Evolutionary conservation across 768 basidiomycete species (phyloP), one percentile per base, ranked within the genome.

Genomic region (Panellus pusillus): DNA sequence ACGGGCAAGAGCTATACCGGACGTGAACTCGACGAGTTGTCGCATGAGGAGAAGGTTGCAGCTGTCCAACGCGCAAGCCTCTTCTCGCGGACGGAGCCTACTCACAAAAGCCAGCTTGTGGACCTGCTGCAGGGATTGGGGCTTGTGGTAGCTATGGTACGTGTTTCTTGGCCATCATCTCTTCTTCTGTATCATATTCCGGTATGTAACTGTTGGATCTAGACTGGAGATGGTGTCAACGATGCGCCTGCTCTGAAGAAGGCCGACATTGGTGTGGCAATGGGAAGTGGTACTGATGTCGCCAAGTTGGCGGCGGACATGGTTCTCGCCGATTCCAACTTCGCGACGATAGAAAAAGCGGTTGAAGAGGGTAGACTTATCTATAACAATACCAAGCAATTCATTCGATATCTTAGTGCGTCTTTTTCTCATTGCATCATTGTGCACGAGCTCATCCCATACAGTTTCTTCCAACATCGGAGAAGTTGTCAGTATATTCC

Each of bases 351-450:
- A 71, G 95, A 97, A 70, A 78, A 85, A 62, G 96, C 96, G 8
- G 94, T 99, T 41, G 96, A 98, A 70, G 96, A 99, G 74, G 96
- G 96, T 63, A 79, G 96, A 71, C 79, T 96, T 53, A 99, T 98
- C 66, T 98, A 98, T 73, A 98, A 98, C 74, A 99, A 99, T 74
- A 98, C 95, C 41, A 99, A 99, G 74, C 96, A 98, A 69, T 99
- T 99, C 72, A 98, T 99, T 71, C 89, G 96, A 64, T 99, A 98
- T 75, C 87, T 99, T 66, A 98, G 89, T 91, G 64, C 37, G 88
- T 79, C 35, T 35, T 52, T 53, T 51, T 51, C 35, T 44, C 54
- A 17, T 36, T 32, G 32, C 52, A 39, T 41, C 18, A 32, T 44
- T 37, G 11, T 9, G 44, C 43, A 19, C 6, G 53, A 27, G 52